Evolutionary conservation across 805 yeast species (phyloP).

Genomic region (Nakazawaea anatomiae): DNA sequence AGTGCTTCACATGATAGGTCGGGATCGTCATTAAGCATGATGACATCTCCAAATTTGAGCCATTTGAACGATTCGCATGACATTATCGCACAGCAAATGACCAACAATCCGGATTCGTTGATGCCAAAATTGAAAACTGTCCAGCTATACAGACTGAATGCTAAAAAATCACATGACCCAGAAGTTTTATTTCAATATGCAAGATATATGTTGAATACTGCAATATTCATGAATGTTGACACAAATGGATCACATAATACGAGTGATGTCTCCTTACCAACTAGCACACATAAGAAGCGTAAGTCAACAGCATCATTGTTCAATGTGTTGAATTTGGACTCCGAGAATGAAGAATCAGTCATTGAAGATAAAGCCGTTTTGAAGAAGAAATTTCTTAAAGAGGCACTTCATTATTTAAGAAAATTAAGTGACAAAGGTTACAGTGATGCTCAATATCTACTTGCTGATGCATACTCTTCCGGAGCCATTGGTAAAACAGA

Average conservation of each 20-base stretch:
- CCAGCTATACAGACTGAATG: constrained; percentile 81
- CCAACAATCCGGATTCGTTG: constrained; percentile 28
- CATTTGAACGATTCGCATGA: constrained; percentile 7
- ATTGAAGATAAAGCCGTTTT: constrained; percentile 26
- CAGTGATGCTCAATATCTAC: constrained; percentile 83
- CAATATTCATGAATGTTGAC: constrained; percentile 49
- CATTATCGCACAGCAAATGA: constrained; percentile 10
- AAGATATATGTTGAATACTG: constrained; percentile 83
- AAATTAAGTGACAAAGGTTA: constrained; percentile 75
- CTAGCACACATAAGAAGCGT: constrained; percentile 17
- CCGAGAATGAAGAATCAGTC: background rate
- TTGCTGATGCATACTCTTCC: constrained; percentile 85
- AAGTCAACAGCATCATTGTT: constrained; percentile 20
- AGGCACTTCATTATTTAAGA: constrained; percentile 66
- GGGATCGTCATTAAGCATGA: background rate
- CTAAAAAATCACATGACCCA: constrained; percentile 80
- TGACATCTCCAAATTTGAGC: background rate
- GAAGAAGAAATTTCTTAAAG: constrained; percentile 60
- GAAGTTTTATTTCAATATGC: constrained; percentile 86
- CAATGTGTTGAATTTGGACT: constrained; percentile 1
- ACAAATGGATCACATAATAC: constrained; percentile 1
- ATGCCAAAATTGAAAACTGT: constrained; percentile 78
- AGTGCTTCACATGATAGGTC: background rate
- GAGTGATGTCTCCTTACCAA: background rate
- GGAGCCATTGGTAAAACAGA: constrained; percentile 82